Base-by-base conservation (phyloP, 164 flowering plant genomes). In the Santalum album region DNA sequence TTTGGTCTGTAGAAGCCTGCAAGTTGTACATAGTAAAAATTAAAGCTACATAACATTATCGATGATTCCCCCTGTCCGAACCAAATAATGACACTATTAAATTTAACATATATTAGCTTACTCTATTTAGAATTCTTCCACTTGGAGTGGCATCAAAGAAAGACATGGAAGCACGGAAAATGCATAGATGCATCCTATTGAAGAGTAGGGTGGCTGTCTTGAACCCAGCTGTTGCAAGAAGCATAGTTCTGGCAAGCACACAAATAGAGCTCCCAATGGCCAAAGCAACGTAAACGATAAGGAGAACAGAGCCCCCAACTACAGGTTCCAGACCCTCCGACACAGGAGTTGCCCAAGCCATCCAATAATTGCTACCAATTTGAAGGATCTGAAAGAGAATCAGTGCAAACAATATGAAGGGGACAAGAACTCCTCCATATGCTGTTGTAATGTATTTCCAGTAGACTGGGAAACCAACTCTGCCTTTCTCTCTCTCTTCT, bases 131-230 rank as follows among this genome's bases (percentile, higher is more conserved):
- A 59, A 92, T 83, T 42, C 97, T 75, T 29, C 95, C 96, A 68
- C 86, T 83, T 26, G 99, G 99, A 5, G 99, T 92, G 51, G 99
- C 45, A 77, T 92, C 99, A 68, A 87, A 89, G 70, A 89, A 92
- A 40, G 95, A 85, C 99, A 92, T 87, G 26, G 95, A 92, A 4
- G 96, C 87, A 49, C 96, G 95, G 64, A 92, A 87, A 45, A 92
- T 74, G 72, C 81, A 75, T 1, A 48, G 19, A 62, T 86, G 99
- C 96, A 92, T 82, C 59, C 79, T 82, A 39, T 72, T 65, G 73
- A 92, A 92, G 39, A 92, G 85, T 34, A 68, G 17, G 11, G 80
- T 76, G 6, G 99, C 95, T 2, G 95, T 78, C 64, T 80, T 80
- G 62, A 73, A 87, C 18, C 81, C 88, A 43, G 76, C 86, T 6